A percentile compares a stretch with the other conserved stretches of the same genome.
phyloP scores from a whole-genome alignment of 768 basidiomycete genomes.

The Collybia mongolica region DNA sequence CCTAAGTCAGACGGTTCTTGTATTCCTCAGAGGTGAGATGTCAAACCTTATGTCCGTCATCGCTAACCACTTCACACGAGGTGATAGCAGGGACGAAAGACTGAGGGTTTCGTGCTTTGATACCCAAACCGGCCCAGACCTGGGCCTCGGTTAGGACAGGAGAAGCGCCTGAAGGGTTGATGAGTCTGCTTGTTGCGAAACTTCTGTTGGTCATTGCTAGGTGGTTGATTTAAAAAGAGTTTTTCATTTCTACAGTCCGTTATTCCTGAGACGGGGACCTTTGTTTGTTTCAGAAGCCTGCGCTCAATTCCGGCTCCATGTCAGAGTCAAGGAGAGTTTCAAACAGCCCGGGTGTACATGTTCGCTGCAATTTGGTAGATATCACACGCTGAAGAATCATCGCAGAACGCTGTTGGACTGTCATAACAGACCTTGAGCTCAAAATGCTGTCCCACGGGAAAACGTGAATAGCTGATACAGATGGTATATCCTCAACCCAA shows the following conservation, averaged over 20 bases:
- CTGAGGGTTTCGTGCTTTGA: slow-evolving; percentile 23
- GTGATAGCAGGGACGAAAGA: slow-evolving; percentile 21
- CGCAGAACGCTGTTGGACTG: no score
- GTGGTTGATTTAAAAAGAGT: no score
- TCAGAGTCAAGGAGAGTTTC: no score
- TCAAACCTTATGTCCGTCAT: slow-evolving; percentile 18
- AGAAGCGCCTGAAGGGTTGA: slow-evolving; percentile 22
- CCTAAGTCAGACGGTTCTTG: not conserved
- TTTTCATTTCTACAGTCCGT: no score
- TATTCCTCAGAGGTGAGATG: not conserved
- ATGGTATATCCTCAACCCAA: not conserved
- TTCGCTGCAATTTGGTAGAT: no score
- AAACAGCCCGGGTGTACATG: no score
- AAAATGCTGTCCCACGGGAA: no score
- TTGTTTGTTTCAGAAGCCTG: no score
- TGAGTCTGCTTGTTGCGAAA: slow-evolving; percentile 22
- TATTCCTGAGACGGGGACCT: no score
- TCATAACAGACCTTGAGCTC: no score
- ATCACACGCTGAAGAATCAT: no score
- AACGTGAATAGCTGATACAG: not conserved
- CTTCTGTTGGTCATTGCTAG: slow-evolving; percentile 3
- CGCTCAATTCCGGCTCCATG: no score
- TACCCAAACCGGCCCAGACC: slow-evolving; percentile 25
- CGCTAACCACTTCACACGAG: slow-evolving; percentile 17
- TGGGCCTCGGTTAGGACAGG: slow-evolving; percentile 23